A percentile compares a stretch with the other conserved stretches of the same genome.
These are phyloP conservation scores for Aurinia saxatilis DNA, from an alignment of 345 rosid species.

Conservation along the genomic window DNA sequence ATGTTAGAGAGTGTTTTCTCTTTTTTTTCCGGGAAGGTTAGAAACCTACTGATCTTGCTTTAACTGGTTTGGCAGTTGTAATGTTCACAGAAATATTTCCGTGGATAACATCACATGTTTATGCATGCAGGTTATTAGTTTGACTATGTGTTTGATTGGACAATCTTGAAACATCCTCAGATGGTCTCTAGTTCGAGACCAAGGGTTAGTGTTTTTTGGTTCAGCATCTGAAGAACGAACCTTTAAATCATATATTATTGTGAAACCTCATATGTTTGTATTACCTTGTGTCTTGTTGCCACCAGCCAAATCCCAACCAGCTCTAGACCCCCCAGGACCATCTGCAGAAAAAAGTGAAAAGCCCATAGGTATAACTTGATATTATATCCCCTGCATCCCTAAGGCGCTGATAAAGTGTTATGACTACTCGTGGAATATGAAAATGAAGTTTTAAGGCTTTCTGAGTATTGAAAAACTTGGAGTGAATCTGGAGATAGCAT, in stretches of 20 bases:
- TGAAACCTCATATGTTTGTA: background rate
- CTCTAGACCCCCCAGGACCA: constrained; percentile 43
- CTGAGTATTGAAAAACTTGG: background rate
- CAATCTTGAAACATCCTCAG: constrained; percentile 81
- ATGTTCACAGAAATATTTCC: background rate
- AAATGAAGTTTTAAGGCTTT: background rate
- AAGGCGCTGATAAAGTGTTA: no score
- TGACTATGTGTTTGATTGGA: constrained; percentile 95
- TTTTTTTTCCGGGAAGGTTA: no score
- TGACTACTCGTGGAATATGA: background rate
- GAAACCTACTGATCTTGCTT: background rate
- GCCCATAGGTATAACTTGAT: constrained; percentile 47
- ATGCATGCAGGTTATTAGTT: constrained; percentile 71
- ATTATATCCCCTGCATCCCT: background rate
- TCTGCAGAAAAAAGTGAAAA: constrained; percentile 62
- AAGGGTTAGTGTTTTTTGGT: constrained; percentile 39
- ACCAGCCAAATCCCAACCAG: constrained; percentile 47
- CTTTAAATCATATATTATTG: no score
- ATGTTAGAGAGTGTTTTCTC: no score
- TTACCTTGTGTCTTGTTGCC: background rate
- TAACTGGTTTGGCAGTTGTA: background rate
- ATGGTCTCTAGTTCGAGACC: constrained; percentile 64
- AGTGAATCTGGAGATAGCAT: background rate
- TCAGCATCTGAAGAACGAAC: background rate
- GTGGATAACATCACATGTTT: background rate